Conservation (phyloP, 768 basidiomycete species). For the Paxillus rubicundulus region DNA sequence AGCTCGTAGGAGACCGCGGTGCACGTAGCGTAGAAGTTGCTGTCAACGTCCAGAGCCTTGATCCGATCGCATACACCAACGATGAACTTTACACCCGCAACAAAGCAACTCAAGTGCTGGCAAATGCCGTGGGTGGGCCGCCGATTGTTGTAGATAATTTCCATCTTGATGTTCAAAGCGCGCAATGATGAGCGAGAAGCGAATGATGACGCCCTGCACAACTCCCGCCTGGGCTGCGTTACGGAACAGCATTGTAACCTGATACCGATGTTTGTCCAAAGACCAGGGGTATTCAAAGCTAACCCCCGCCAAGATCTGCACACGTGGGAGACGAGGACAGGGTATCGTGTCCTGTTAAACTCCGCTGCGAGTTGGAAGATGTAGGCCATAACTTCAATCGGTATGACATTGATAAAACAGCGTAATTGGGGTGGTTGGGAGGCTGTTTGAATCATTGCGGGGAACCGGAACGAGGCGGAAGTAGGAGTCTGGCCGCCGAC, state of each 20-base stretch:
- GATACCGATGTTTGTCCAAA: constrained; percentile 36
- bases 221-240: background rate
- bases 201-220: background rate
- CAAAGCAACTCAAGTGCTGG: background rate
- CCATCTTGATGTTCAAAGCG: constrained; percentile 3
- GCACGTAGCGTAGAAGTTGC: background rate
- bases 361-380: constrained; percentile 5
- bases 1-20: background rate
- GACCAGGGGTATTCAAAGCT: constrained; percentile 33
- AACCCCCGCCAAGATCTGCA: constrained; percentile 40
- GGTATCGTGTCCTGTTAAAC: background rate
- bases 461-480: too few species aligned
- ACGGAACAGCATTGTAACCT: background rate
- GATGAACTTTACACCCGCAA: constrained; percentile 1
- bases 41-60: constrained; percentile 3
- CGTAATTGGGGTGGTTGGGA: background rate
- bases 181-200: constrained; percentile 1
- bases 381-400: constrained; percentile 2
- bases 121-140: background rate
- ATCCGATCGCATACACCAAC: background rate
- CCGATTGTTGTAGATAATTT: background rate
- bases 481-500: too few species aligned
- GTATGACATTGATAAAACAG: background rate
- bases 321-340: constrained; percentile 41
- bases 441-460: too few species aligned